Percentiles rank a stretch among this genome's conserved stretches.
Conservation (phyloP, 2,329 filamentous ascomycete species). For the Rosellinia necatrix region DNA sequence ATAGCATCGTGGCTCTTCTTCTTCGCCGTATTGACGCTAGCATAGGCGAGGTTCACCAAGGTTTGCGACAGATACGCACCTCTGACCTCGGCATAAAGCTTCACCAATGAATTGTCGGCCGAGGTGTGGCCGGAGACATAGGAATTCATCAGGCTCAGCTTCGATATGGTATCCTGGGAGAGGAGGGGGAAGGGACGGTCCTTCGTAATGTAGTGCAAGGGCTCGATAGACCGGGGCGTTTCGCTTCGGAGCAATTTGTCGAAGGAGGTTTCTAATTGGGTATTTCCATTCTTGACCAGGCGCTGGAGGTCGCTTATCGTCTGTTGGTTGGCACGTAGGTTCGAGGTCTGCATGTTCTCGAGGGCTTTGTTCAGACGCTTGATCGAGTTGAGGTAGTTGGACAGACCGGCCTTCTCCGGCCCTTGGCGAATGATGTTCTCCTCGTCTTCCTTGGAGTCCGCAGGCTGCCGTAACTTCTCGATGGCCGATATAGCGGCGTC, state of each 20-base stretch:
- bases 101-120: conserved; percentile 72
- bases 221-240: conserved; percentile 80
- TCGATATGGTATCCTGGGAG: conserved; percentile 74
- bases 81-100: conserved; percentile 83
- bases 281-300: conserved; percentile 77
- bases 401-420: conserved; percentile 80
- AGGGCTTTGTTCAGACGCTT: conserved; percentile 88
- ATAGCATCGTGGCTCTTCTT: conserved; percentile 81
- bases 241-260: conserved; percentile 75
- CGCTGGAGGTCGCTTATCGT: conserved; percentile 79
- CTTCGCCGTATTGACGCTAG: conserved; percentile 81
- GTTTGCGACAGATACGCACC: conserved; percentile 84
- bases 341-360: conserved; percentile 83
- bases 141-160: conserved; percentile 77
- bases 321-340: conserved; percentile 88
- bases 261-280: conserved; percentile 84
- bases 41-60: conserved; percentile 83
- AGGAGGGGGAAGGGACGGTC: conserved; percentile 82
- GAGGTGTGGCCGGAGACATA: conserved; percentile 68
- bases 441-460: conserved; percentile 88
- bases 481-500: conserved; percentile 86
- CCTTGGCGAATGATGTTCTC: conserved; percentile 88
- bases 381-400: conserved; percentile 85
- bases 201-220: conserved; percentile 91
- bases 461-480: conserved; percentile 84